These are phyloP conservation scores for Neoboletus brunneissimus DNA, from an alignment of 768 basidiomycete species.

Conservation along the genomic window DNA sequence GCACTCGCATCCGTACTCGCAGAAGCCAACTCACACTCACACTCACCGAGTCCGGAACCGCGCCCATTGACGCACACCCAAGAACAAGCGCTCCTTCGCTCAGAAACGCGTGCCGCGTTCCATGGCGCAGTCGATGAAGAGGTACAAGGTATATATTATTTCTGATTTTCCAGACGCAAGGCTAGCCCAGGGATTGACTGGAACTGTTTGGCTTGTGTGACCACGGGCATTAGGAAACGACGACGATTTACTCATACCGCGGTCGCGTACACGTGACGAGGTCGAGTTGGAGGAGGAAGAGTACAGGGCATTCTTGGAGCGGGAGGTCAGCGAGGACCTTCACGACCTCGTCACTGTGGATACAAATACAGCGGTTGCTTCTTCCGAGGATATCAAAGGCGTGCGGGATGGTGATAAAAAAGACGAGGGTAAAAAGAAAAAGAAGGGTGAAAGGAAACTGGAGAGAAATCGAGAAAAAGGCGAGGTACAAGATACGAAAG, in stretches of 20 bases:
- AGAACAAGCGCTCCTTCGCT: constrained; percentile 71
- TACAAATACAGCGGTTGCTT: constrained; percentile 7
- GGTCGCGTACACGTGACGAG: constrained; percentile 79
- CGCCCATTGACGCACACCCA: constrained; percentile 64
- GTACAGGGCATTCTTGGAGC: constrained; percentile 77
- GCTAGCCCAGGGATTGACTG: neutral
- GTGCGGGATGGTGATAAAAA: constrained; percentile 26
- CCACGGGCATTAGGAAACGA: constrained; percentile 41
- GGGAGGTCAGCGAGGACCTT: constrained; percentile 78
- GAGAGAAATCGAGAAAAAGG: constrained; percentile 16
- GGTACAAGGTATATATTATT: constrained; percentile 11
- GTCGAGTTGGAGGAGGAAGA: constrained; percentile 77
- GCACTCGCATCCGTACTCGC: constrained; percentile 62
- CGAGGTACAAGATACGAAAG: constrained; percentile 23
- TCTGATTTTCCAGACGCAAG: neutral
- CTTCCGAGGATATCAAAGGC: constrained; percentile 25
- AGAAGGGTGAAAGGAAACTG: constrained; percentile 32
- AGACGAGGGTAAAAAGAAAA: constrained; percentile 35
- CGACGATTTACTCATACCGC: constrained; percentile 67
- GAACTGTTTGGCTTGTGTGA: neutral
- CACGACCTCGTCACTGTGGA: constrained; percentile 61
- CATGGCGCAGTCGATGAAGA: constrained; percentile 38
- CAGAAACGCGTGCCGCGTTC: constrained; percentile 86
- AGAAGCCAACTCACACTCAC: constrained; percentile 42
- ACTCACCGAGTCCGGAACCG: constrained; percentile 56